Percentiles rank a stretch among this genome's conserved stretches.
Conservation (phyloP, 208 protist species). For the Vickermania ingenoplastis region DNA sequence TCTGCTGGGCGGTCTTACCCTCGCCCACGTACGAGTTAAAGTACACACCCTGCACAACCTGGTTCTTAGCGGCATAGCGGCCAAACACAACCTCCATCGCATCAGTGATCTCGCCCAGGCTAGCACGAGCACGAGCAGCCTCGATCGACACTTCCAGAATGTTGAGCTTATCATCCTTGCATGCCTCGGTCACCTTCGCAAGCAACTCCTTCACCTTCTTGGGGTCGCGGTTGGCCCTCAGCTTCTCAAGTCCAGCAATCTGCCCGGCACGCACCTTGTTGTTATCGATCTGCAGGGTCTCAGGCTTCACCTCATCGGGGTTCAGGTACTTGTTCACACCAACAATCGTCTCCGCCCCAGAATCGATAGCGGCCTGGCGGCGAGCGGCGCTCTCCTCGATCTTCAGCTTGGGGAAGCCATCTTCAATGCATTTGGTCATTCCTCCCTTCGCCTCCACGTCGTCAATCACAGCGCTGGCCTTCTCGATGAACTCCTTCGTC, state of each 20-base stretch:
- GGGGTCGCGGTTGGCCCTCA: slow-evolving; percentile 50
- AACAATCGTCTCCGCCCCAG: slow-evolving; percentile 87
- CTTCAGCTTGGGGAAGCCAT: slow-evolving; percentile 92
- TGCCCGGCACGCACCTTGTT: slow-evolving; percentile 60
- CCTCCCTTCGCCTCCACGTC: slow-evolving; percentile 84
- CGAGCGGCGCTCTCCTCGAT: slow-evolving; percentile 93
- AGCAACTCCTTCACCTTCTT: slow-evolving; percentile 40
- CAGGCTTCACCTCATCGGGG: slow-evolving; percentile 45
- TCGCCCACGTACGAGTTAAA: slow-evolving; percentile 42
- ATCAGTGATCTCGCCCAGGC: slow-evolving; percentile 93
- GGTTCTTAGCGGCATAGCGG: slow-evolving; percentile 48
- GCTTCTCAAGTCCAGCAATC: slow-evolving; percentile 49
- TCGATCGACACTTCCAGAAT: slow-evolving; percentile 83
- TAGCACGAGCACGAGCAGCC: slow-evolving; percentile 76
- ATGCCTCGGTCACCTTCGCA: slow-evolving; percentile 56
- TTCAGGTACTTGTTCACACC: slow-evolving; percentile 93
- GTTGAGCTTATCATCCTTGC: slow-evolving; percentile 62
- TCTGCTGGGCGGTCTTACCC: slow-evolving; percentile 26
- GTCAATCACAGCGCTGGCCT: slow-evolving; percentile 78
- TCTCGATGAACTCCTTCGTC: slow-evolving; percentile 80
- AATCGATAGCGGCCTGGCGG: slow-evolving; percentile 88
- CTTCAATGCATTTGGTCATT: slow-evolving; percentile 77
- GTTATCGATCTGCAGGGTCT: slow-evolving; percentile 91
- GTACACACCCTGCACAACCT: slow-evolving; percentile 82
- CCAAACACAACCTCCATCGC: slow-evolving; percentile 81